Conservation (phyloP, 1,139 yeast genomes). For the Yamadazyma membranifaciens region DNA sequence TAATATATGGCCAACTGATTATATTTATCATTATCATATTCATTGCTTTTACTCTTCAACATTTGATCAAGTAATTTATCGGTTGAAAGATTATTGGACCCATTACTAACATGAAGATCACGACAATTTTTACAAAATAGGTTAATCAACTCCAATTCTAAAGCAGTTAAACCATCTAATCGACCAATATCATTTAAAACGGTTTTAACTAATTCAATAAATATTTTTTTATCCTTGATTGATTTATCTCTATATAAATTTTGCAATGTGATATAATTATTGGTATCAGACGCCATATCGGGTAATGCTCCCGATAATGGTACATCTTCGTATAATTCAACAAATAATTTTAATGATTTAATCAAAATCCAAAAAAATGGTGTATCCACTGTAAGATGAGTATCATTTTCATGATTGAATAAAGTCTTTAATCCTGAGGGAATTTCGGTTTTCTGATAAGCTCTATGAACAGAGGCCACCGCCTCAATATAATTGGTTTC, state of each 20-base stretch:
- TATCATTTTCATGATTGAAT: slow-evolving; percentile 18
- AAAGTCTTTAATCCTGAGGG: slow-evolving; percentile 25
- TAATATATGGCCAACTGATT: slow-evolving; percentile 33
- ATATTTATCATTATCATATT: slow-evolving; percentile 19
- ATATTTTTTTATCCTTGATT: slow-evolving; percentile 41
- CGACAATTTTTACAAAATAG: slow-evolving; percentile 61
- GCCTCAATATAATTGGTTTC: slow-evolving; percentile 78
- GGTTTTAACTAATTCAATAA: slow-evolving; percentile 32
- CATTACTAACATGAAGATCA: slow-evolving; percentile 35
- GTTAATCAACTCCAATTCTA: slow-evolving; percentile 38
- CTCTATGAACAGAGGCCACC: slow-evolving; percentile 50
- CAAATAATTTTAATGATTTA: slow-evolving; percentile 54
- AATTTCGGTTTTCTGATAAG: slow-evolving; percentile 39
- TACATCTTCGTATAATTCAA: slow-evolving; percentile 39
- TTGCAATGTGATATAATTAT: slow-evolving; percentile 58
- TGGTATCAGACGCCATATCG: slow-evolving; percentile 85
- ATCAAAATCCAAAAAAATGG: slow-evolving; percentile 62
- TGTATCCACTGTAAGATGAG: slow-evolving; percentile 16
- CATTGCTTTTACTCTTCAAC: slow-evolving; percentile 16
- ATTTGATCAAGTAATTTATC: slow-evolving; percentile 17
- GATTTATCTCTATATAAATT: slow-evolving; percentile 60
- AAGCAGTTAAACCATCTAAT: slow-evolving; percentile 17
- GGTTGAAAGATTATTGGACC: slow-evolving; percentile 25
- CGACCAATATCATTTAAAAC: slow-evolving; percentile 24
- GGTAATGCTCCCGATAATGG: slow-evolving; percentile 81